Percentiles rank a stretch among this genome's conserved stretches.
phyloP scores from a whole-genome alignment of 2,329 filamentous ascomycete genomes.

The Pyrenochaeta sp. region DNA sequence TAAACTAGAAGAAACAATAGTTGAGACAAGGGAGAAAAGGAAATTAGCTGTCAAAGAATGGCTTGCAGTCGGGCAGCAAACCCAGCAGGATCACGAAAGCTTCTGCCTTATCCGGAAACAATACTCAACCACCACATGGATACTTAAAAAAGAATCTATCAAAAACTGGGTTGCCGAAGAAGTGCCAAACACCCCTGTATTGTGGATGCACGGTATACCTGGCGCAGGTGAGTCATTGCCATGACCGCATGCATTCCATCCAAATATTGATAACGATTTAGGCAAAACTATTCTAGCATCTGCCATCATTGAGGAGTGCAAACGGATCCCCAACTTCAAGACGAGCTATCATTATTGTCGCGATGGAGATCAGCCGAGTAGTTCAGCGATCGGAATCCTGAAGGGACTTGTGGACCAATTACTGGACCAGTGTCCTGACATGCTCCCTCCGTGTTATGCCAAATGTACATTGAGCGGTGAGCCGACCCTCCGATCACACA shows the following conservation, averaged over 20 bases:
- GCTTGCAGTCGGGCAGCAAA: constrained; percentile 22
- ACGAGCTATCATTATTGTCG: constrained; percentile 36
- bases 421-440: constrained; percentile 17
- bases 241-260: background rate
- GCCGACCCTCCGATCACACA: constrained; percentile 21
- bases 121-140: constrained; percentile 30
- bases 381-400: constrained; percentile 21
- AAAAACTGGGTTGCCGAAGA: constrained; percentile 25
- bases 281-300: constrained; percentile 41
- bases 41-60: constrained; percentile 24
- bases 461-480: constrained; percentile 23
- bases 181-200: constrained; percentile 8
- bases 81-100: constrained; percentile 19
- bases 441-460: constrained; percentile 22
- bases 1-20: constrained; percentile 17
- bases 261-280: constrained; percentile 6
- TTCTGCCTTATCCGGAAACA: constrained; percentile 1
- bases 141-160: constrained; percentile 26
- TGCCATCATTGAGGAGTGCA: constrained; percentile 30
- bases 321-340: constrained; percentile 3
- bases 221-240: constrained; percentile 15
- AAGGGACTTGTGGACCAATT: constrained; percentile 30
- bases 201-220: constrained; percentile 26
- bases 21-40: constrained; percentile 22
- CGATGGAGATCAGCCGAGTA: constrained; percentile 19